Evolutionary conservation across 2,329 filamentous ascomycete species (phyloP), one percentile per base, ranked within the genome.

Genomic region (Periconia digitata): DNA sequence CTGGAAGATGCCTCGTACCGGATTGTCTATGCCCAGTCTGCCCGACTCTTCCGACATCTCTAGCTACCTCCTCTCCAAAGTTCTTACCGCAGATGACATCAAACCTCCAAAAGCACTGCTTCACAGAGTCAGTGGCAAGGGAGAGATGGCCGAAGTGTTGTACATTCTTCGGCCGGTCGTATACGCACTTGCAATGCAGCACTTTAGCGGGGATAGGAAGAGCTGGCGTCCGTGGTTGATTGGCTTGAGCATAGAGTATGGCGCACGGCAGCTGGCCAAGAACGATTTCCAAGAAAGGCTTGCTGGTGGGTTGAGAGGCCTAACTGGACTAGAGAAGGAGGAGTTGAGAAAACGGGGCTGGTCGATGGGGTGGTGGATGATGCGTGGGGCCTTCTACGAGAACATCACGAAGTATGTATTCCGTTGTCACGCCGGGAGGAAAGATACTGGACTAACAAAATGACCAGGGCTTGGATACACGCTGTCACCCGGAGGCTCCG

Each of bases 301-400:
- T 27, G 81, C 91, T 12, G 84, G 87, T 38, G 86, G 90, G 23
- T 76, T 94, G 52, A 82, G 89, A 42, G 91, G 83, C 1, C 66
- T 94, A 24, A 96, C 92, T 20, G 84, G 87, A 8, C 78, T 99
- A 16, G 94, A 99, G 74, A 84, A 86, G 47, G 92, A 96, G 58
- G 92, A 97, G 75, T 84, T 95, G 79, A 85, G 80, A 66, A 91
- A 90, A 73, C 81, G 94, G 54, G 91, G 89, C 34, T 95, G 91
- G 90, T 85, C 85, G 2, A 86, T 96, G 78, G 88, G 85, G 17
- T 97, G 94, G 92, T 99, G 94, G 94, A 75, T 82, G 21, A 94
- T 99, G 90, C 84, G 92, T 51, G 92, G 94, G n/a, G 91, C 92
- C 2, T 95, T 95, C 62, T 99, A 99, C 72, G 90, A 97, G 72